phyloP scores from a whole-genome alignment of 192 early-diverging fungal genomes.

The Linnemannia hyalina region DNA sequence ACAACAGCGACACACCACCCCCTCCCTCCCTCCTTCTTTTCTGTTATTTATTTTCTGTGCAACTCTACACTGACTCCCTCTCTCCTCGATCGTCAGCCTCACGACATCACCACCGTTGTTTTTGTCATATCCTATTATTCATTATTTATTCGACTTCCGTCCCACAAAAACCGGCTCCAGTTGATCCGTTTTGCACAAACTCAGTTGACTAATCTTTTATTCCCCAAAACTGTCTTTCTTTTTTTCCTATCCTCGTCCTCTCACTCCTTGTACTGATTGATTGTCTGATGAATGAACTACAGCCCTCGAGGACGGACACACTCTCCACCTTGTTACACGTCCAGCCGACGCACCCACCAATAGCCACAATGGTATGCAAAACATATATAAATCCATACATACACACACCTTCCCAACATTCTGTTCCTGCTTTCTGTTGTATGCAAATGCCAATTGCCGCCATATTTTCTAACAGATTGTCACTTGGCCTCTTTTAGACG shows the following conservation, averaged over 20 bases:
- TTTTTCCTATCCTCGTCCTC: not conserved
- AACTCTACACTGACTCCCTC: not conserved
- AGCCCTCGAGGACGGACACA: conserved; percentile 63
- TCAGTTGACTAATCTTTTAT: conserved; percentile 38
- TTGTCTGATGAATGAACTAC: not conserved
- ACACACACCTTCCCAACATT: not conserved
- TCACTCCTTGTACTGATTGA: not conserved
- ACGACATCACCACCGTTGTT: not conserved
- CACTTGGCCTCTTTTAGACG: not conserved
- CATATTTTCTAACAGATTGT: not conserved
- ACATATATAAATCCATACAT: no score
- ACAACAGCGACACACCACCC: not conserved
- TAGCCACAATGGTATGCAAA: conserved; percentile 58
- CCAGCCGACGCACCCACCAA: conserved; percentile 62
- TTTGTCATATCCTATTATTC: conserved; percentile 48
- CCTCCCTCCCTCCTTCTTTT: not conserved
- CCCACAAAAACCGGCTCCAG: conserved; percentile 13
- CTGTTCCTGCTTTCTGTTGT: not conserved
- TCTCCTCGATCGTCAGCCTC: not conserved
- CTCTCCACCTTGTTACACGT: conserved; percentile 64
- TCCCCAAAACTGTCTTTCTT: not conserved
- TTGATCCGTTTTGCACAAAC: conserved; percentile 21
- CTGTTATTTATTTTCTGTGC: not conserved
- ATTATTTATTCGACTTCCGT: conserved; percentile 22
- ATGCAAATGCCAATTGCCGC: not conserved